Base-by-base conservation (phyloP, 208 protist genomes). In the Entamoeba dispar region DNA sequence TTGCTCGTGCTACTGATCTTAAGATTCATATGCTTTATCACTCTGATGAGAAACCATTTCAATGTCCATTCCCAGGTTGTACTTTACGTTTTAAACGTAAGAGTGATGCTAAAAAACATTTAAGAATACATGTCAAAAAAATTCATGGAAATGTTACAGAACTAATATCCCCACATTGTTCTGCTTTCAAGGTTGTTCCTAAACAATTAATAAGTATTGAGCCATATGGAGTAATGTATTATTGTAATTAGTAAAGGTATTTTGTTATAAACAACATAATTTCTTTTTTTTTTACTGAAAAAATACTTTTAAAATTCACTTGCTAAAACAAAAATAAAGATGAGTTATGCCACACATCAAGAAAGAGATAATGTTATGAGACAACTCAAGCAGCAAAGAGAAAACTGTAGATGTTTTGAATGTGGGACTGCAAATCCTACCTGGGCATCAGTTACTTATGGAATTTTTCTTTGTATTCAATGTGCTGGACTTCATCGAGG, bases 381-480 rank as follows among this genome's bases (percentile, higher is more conserved):
- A 14, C 55, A 69, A 14, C 55, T 69, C 22, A 14, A 22, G 0
- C 34, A 52, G 55, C 38, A 43, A 43, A 43, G 38, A 43, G 38
- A 43, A 43, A 43, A 43, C 2, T 43, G 38, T 43, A 43, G 38
- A 43, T 92, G 91, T 92, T 34, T 69, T 69, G 91, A 92, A 31
- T 92, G 91, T 61, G 47, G 47, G 15, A 43, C 49, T 38, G 34
- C 22, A 43, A 96, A 93, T 55, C 95, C 96, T 8, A 90, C 94
- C 7, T 96, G 96, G 96, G 94, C 95, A 19, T 94, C 94, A 0
- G 94, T 93, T 27, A 96, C 96, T 61, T 91, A 96, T 2, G 96
- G 96, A 50, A 93, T 96, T 31, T 93, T 96, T 17, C 57, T 96
- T 38, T 96, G 96, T 77, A 96, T 96, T 43, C 51, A 92, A 12